These are phyloP conservation scores for Fusarium nisikadoi DNA, from an alignment of 2,329 filamentous ascomycete species.

Conservation along the genomic window DNA sequence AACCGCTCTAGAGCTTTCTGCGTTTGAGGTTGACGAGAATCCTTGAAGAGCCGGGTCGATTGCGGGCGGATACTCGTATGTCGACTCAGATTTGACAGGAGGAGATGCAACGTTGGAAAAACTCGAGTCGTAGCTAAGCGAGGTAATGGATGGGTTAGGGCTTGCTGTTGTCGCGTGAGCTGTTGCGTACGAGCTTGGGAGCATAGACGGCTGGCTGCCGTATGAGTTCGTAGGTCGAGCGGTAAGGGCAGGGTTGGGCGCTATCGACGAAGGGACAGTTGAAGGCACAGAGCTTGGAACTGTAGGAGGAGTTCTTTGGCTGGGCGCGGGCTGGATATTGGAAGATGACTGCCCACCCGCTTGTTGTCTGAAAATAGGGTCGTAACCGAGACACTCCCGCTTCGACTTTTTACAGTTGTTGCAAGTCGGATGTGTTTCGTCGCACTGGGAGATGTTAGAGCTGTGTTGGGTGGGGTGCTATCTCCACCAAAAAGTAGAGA, in stretches of 20 bases:
- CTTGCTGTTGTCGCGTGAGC: slow-evolving; percentile 48
- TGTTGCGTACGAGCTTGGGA: slow-evolving; percentile 56
- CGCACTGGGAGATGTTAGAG: slow-evolving; percentile 69
- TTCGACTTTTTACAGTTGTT: slow-evolving; percentile 91
- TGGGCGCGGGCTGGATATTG: slow-evolving; percentile 54
- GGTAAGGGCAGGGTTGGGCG: slow-evolving; percentile 39
- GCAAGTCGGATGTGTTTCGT: slow-evolving; percentile 93
- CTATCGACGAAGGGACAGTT: slow-evolving; percentile 41
- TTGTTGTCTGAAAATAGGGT: slow-evolving; percentile 84
- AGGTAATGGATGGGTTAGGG: slow-evolving; percentile 45
- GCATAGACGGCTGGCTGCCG: slow-evolving; percentile 57
- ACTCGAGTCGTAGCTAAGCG: slow-evolving; percentile 50
- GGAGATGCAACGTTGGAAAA: slow-evolving; percentile 46
- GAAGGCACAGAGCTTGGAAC: slow-evolving; percentile 44
- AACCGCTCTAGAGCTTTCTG: slow-evolving; percentile 41
- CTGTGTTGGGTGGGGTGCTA: slow-evolving; percentile 30
- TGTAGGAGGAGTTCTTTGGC: slow-evolving; percentile 50
- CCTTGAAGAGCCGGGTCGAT: slow-evolving; percentile 75
- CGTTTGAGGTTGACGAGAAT: slow-evolving; percentile 37
- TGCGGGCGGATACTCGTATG: slow-evolving; percentile 67
- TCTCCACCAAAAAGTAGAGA: slow-evolving; percentile 34
- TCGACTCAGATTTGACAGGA: slow-evolving; percentile 51
- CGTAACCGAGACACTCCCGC: slow-evolving; percentile 86
- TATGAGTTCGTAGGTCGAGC: slow-evolving; percentile 54
- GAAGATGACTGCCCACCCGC: slow-evolving; percentile 78